phyloP scores from a whole-genome alignment of 495 filamentous ascomycete species.

The Penicillium ucsense region DNA sequence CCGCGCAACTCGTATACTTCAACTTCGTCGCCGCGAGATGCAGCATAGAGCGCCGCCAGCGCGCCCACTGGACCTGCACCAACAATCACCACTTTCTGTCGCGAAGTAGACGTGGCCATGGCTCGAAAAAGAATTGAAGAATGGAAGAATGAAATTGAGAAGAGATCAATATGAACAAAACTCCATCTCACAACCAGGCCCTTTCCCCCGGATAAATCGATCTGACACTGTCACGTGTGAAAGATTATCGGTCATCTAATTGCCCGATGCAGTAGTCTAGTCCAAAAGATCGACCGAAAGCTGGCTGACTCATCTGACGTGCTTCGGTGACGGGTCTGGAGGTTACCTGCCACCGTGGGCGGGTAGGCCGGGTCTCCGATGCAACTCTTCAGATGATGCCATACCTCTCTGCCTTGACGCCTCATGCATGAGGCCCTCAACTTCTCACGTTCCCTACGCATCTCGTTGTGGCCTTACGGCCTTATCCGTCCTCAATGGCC shows the following conservation, averaged over 20 bases:
- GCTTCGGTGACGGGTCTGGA: too few relatives aligned
- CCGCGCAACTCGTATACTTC: slow-evolving; percentile 90
- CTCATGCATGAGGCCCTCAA: not conserved
- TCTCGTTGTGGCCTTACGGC: not conserved
- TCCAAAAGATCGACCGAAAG: slow-evolving; percentile 6
- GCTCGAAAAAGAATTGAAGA: not conserved
- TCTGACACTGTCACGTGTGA: slow-evolving; percentile 14
- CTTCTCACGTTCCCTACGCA: too few relatives aligned
- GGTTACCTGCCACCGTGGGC: too few relatives aligned
- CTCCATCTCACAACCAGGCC: not conserved
- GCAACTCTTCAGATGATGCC: not conserved
- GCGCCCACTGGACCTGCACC: slow-evolving; percentile 92
- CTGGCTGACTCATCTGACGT: not conserved
- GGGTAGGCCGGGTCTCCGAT: too few relatives aligned
- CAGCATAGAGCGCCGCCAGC: slow-evolving; percentile 86
- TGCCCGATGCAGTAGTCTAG: slow-evolving; percentile 4
- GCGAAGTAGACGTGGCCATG: slow-evolving; percentile 11
- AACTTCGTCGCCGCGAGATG: slow-evolving; percentile 73
- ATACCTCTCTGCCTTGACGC: not conserved
- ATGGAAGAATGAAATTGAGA: not conserved
- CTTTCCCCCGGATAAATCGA: not conserved
- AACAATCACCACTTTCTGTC: slow-evolving; percentile 70
- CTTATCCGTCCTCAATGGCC: not conserved
- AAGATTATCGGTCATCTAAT: slow-evolving; percentile 11
- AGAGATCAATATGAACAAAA: not conserved